These are phyloP conservation scores for Xylaria bambusicola DNA, from an alignment of 495 filamentous ascomycete genomes.

Conservation along the genomic window DNA sequence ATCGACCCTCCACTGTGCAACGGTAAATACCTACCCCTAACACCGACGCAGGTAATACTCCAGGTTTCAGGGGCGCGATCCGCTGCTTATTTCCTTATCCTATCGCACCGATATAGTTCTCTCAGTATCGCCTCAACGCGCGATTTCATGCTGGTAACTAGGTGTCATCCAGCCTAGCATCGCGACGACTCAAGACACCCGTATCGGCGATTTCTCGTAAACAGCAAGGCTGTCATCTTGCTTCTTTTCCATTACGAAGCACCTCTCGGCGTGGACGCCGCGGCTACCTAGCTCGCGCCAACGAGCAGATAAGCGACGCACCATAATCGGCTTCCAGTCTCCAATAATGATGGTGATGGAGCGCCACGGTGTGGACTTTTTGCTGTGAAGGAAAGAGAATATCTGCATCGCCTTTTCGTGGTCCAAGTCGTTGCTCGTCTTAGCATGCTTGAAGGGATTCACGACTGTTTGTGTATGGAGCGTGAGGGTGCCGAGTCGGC, in stretches of 20 bases:
- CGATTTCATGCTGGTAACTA: background rate
- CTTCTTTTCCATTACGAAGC: slow-evolving; percentile 25
- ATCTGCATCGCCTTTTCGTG: slow-evolving; percentile 3
- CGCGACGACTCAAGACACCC: slow-evolving; percentile 11
- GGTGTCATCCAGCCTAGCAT: too few species aligned
- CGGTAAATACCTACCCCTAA: too few species aligned
- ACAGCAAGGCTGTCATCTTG: slow-evolving; percentile 8
- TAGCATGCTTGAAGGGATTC: background rate
- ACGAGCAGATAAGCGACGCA: slow-evolving; percentile 25
- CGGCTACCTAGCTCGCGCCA: slow-evolving; percentile 24
- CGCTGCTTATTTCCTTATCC: too few species aligned
- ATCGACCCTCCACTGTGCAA: too few species aligned
- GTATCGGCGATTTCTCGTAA: slow-evolving; percentile 19
- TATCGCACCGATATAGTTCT: background rate
- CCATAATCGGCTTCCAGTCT: slow-evolving; percentile 33
- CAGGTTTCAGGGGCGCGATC: too few species aligned
- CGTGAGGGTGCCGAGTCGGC: slow-evolving; percentile 22
- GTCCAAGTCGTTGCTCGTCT: slow-evolving; percentile 18
- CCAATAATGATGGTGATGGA: slow-evolving; percentile 32
- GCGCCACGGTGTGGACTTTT: slow-evolving; percentile 20
- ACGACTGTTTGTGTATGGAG: slow-evolving; percentile 34
- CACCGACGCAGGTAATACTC: too few species aligned
- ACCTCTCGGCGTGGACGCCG: slow-evolving; percentile 34
- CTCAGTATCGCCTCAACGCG: background rate
- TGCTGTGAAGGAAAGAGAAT: slow-evolving; percentile 8